phyloP scores from a whole-genome alignment of 768 basidiomycete species.

The Boletus fagicola region DNA sequence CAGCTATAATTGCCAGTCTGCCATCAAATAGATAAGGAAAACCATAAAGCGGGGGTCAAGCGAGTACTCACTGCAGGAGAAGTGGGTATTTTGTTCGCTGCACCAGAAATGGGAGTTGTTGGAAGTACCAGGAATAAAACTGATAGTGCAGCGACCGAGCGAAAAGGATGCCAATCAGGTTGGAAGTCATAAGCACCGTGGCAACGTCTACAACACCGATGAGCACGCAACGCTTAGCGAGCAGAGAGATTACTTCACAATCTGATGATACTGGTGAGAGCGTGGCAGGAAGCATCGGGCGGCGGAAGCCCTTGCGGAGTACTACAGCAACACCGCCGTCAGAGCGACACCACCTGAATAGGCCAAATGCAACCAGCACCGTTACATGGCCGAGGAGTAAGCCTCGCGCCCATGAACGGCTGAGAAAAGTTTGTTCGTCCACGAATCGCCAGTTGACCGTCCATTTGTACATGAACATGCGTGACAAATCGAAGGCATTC shows the following conservation, averaged over 20 bases:
- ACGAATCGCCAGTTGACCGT: conserved; percentile 98
- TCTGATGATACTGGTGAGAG: conserved; percentile 51
- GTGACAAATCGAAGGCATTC: conserved; percentile 82
- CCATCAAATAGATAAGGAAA: not conserved
- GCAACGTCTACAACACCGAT: conserved; percentile 57
- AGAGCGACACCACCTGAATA: conserved; percentile 69
- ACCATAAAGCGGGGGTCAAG: not conserved
- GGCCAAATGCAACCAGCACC: conserved; percentile 61
- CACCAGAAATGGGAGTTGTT: conserved; percentile 80
- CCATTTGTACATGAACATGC: conserved; percentile 93
- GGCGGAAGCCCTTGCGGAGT: conserved; percentile 50
- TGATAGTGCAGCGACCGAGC: conserved; percentile 97
- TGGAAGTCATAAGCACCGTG: conserved; percentile 85
- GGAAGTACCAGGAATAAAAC: conserved; percentile 97
- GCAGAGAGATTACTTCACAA: conserved; percentile 46
- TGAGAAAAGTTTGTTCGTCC: conserved; percentile 72
- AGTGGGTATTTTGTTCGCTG: conserved; percentile 71
- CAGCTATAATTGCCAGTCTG: conserved; percentile 59
- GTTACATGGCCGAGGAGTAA: conserved; percentile 68
- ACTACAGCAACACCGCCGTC: conserved; percentile 67
- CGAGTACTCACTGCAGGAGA: conserved; percentile 52
- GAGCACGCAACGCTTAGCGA: conserved; percentile 11
- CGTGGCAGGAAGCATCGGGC: conserved; percentile 51
- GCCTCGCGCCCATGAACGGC: conserved; percentile 52
- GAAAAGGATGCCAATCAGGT: conserved; percentile 87